Percentiles rank a stretch among this genome's conserved stretches.
Conservation (phyloP, 1,284 basidiomycete species). For the Fomitopsis palustris region DNA sequence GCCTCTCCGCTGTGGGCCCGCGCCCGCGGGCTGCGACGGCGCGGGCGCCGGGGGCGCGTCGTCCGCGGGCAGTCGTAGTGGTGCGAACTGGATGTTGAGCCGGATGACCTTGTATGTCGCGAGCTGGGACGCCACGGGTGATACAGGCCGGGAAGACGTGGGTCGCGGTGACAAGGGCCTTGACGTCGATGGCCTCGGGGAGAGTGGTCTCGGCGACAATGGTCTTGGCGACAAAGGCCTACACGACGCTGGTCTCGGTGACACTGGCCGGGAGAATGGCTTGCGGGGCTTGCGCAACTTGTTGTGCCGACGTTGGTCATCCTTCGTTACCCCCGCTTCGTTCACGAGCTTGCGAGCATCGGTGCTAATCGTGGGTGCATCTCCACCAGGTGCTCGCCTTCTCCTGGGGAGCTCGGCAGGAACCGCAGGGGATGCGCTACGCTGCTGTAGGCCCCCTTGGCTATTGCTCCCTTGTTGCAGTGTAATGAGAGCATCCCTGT, state of each 20-base stretch:
- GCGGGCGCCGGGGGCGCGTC: background rate
- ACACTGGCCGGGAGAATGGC: constrained; percentile 32
- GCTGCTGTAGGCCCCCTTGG: no score
- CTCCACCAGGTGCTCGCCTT: no score
- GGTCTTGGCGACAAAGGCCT: constrained; percentile 71
- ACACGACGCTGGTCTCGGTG: constrained; percentile 53
- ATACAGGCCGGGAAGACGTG: background rate
- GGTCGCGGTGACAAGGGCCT: constrained; percentile 27
- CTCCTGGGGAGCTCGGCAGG: no score
- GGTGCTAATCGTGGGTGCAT: no score
- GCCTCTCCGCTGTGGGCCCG: background rate
- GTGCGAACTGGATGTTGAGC: background rate
- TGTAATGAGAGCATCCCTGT: no score
- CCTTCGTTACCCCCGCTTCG: no score
- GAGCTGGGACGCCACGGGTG: background rate
- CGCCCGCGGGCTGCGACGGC: background rate
- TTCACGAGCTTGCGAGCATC: no score
- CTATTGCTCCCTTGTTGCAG: no score
- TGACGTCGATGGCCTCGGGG: constrained; percentile 35
- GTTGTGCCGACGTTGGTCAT: no score
- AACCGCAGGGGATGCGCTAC: no score
- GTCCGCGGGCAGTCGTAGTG: background rate
- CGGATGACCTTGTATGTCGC: background rate
- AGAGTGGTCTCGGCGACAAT: constrained; percentile 68
- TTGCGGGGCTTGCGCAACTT: background rate